Percentiles rank a stretch among this genome's conserved stretches.
These are phyloP conservation scores for Gastrolobium villosum DNA, from an alignment of 306 rosid genomes.

Conservation along the genomic window DNA sequence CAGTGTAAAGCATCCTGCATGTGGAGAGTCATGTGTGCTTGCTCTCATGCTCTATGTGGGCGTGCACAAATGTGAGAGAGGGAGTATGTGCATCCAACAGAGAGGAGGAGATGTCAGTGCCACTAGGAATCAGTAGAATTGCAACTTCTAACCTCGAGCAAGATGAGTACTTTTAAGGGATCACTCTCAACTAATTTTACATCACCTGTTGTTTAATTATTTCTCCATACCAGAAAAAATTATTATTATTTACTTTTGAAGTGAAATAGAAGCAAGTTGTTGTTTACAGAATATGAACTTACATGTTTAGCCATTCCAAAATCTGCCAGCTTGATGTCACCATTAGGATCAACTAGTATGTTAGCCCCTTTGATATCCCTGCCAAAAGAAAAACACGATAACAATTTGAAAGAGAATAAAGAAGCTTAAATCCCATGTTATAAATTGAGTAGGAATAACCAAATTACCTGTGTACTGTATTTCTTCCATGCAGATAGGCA, in stretches of 20 bases:
- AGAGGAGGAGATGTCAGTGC: slow-evolving; percentile 2
- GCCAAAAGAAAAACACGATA: slow-evolving; percentile 49
- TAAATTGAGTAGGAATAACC: slow-evolving; percentile 33
- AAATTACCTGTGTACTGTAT: slow-evolving; percentile 91
- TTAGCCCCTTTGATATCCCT: slow-evolving; percentile 99
- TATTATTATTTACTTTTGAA: slow-evolving; percentile 33
- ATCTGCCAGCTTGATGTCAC: slow-evolving; percentile 96
- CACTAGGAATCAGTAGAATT: slow-evolving; percentile 32
- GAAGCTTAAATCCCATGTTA: not conserved
- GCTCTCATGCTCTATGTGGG: slow-evolving; percentile 24
- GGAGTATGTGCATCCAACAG: slow-evolving; percentile 25
- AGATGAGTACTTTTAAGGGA: slow-evolving; percentile 31
- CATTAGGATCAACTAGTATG: slow-evolving; percentile 95
- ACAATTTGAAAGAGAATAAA: slow-evolving; percentile 35
- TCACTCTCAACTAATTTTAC: slow-evolving; percentile 39
- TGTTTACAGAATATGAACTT: slow-evolving; percentile 50
- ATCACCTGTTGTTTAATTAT: slow-evolving; percentile 31
- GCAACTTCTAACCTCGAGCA: slow-evolving; percentile 44
- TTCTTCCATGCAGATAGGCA: slow-evolving; percentile 93
- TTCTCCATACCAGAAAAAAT: slow-evolving; percentile 40
- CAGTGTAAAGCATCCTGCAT: not conserved
- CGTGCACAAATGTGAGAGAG: not conserved
- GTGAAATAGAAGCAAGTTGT: slow-evolving; percentile 45
- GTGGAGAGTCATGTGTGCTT: not conserved
- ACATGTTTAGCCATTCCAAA: slow-evolving; percentile 99